phyloP scores from a whole-genome alignment of 768 basidiomycete species.

The Candolleomyces eurysporus region DNA sequence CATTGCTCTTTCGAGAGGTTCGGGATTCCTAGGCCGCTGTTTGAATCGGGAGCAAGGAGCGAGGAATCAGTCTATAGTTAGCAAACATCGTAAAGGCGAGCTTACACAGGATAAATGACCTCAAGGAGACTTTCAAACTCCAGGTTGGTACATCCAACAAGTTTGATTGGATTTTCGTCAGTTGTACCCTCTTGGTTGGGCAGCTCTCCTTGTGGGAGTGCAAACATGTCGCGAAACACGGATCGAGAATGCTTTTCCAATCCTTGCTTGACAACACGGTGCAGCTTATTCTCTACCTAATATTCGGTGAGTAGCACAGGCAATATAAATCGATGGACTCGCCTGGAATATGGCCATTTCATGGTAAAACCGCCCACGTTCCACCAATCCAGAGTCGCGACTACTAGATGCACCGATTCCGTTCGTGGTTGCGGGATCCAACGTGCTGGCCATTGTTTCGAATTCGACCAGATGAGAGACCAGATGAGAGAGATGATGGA shows the following conservation, averaged over 20 bases:
- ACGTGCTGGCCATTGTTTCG: too few species aligned
- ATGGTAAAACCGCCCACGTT: background rate
- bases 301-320: background rate
- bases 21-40: background rate
- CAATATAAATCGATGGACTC: background rate
- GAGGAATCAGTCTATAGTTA: background rate
- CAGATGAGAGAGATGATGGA: too few species aligned
- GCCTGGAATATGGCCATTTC: background rate
- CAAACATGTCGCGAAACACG: background rate
- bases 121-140: conserved; percentile 1
- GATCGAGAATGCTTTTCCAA: background rate
- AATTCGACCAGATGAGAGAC: too few species aligned
- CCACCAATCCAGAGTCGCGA: background rate
- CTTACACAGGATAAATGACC: background rate
- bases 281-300: background rate
- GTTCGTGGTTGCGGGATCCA: too few species aligned
- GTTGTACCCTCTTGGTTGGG: background rate
- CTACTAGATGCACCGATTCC: background rate
- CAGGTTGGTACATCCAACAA: background rate
- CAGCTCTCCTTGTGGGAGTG: background rate
- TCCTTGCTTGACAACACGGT: background rate
- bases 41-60: too few species aligned
- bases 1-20: conserved; percentile 1
- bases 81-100: background rate
- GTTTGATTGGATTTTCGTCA: conserved; percentile 1